Percentiles rank a stretch among this genome's conserved stretches.
phyloP scores from a whole-genome alignment of 306 rosid genomes.

The Sechiopsis laciniata region DNA sequence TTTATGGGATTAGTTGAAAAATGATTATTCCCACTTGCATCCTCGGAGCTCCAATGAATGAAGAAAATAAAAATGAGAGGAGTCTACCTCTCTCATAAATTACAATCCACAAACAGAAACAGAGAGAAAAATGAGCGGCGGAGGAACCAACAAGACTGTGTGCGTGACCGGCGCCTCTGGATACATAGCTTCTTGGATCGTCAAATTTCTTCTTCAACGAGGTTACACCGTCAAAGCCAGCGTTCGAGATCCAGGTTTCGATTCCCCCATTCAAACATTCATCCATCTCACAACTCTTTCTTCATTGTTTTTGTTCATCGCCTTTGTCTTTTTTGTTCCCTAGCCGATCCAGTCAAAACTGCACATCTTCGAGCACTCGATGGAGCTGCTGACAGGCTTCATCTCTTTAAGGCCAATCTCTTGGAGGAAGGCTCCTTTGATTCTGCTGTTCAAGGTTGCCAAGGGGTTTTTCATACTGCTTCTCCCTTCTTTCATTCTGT shows the following conservation, averaged over 20 bases:
- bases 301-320: too few species aligned
- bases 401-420: constrained; percentile 30
- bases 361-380: constrained; percentile 28
- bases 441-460: constrained; percentile 26
- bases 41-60: too few species aligned
- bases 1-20: too few species aligned
- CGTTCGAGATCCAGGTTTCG: constrained; percentile 42
- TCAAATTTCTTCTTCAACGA: constrained; percentile 42
- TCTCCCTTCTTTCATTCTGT: constrained; percentile 23
- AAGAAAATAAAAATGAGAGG: too few species aligned
- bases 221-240: constrained; percentile 51
- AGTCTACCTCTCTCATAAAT: too few species aligned
- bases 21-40: too few species aligned
- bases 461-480: constrained; percentile 36
- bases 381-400: constrained; percentile 34
- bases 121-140: constrained; percentile 25
- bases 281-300: too few species aligned
- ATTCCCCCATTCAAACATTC: too few species aligned
- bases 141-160: constrained; percentile 37
- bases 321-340: neutral
- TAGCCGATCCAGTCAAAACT: constrained; percentile 32
- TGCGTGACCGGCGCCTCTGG: constrained; percentile 55
- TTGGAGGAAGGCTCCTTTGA: constrained; percentile 31
- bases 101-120: neutral
- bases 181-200: constrained; percentile 53